A percentile compares a stretch with the other conserved stretches of the same genome.
Conservation (phyloP, 768 basidiomycete species). For the Auricularia auricula-judae region DNA sequence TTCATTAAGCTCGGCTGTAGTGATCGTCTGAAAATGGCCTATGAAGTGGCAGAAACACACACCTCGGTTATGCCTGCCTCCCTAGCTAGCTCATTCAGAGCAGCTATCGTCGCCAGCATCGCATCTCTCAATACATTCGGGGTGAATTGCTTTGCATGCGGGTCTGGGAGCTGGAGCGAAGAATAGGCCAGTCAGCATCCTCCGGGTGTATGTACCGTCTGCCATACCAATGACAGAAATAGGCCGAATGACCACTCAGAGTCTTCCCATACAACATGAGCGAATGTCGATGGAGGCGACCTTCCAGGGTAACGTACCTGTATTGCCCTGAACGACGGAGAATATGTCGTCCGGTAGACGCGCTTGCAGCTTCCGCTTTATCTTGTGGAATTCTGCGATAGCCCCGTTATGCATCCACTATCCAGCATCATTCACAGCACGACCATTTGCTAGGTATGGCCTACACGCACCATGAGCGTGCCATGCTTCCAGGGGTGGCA, state of each 20-base stretch:
- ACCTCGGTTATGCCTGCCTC: slow-evolving; percentile 68
- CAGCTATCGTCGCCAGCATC: slow-evolving; percentile 79
- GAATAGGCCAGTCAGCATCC: not conserved
- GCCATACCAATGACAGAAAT: slow-evolving; percentile 65
- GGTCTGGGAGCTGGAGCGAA: slow-evolving; percentile 58
- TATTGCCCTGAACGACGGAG: slow-evolving; percentile 83
- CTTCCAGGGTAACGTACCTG: slow-evolving; percentile 37
- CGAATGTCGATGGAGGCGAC: not conserved
- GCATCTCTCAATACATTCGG: slow-evolving; percentile 63
- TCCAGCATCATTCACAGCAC: not conserved
- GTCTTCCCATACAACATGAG: slow-evolving; percentile 34
- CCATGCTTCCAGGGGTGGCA: slow-evolving; percentile 92
- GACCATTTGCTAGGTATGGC: not conserved
- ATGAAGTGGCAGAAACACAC: slow-evolving; percentile 5
- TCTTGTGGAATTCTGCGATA: slow-evolving; percentile 69
- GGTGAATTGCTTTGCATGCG: slow-evolving; percentile 64
- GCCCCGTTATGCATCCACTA: slow-evolving; percentile 98
- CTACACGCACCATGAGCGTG: slow-evolving; percentile 68
- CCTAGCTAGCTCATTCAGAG: slow-evolving; percentile 65
- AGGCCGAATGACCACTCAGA: slow-evolving; percentile 97
- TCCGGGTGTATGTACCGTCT: not conserved
- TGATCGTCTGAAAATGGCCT: not conserved
- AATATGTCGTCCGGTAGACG: slow-evolving; percentile 76
- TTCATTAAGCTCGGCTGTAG: slow-evolving; percentile 80
- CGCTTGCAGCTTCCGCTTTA: slow-evolving; percentile 74